phyloP scores from a whole-genome alignment of 2,329 filamentous ascomycete species.

The Claviceps sp. region DNA sequence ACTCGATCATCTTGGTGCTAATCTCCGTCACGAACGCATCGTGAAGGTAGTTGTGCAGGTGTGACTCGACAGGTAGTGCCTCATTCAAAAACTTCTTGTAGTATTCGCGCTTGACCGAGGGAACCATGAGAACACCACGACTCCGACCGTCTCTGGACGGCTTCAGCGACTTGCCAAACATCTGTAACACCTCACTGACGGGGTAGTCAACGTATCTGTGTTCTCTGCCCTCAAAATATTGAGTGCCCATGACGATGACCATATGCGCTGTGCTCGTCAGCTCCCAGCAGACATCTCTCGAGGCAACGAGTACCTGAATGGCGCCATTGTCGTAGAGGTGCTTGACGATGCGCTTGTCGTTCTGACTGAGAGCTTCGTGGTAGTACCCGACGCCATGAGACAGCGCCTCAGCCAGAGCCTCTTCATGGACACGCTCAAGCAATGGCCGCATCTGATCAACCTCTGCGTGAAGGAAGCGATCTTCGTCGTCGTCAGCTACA shows the following conservation, averaged over 20 bases:
- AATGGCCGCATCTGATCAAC: constrained; percentile 70
- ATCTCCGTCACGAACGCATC: constrained; percentile 97
- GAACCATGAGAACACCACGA: constrained; percentile 92
- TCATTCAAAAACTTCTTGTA: constrained; percentile 99
- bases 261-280: constrained; percentile 77
- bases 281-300: constrained; percentile 92
- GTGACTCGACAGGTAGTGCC: constrained; percentile 87
- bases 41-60: constrained; percentile 80
- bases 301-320: constrained; percentile 66
- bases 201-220: constrained; percentile 96
- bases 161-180: constrained; percentile 88
- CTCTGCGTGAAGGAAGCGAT: constrained; percentile 81
- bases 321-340: constrained; percentile 83
- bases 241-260: constrained; percentile 93
- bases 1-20: constrained; percentile 88
- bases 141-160: constrained; percentile 66
- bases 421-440: constrained; percentile 72
- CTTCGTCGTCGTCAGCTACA: constrained; percentile 78
- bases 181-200: constrained; percentile 85
- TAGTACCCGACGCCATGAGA: constrained; percentile 95
- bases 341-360: constrained; percentile 86
- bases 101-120: constrained; percentile 86
- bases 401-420: constrained; percentile 74
- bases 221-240: constrained; percentile 92
- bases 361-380: constrained; percentile 80